These are phyloP conservation scores for Dioszegia hungarica DNA, from an alignment of 768 basidiomycete genomes.

Conservation along the genomic window DNA sequence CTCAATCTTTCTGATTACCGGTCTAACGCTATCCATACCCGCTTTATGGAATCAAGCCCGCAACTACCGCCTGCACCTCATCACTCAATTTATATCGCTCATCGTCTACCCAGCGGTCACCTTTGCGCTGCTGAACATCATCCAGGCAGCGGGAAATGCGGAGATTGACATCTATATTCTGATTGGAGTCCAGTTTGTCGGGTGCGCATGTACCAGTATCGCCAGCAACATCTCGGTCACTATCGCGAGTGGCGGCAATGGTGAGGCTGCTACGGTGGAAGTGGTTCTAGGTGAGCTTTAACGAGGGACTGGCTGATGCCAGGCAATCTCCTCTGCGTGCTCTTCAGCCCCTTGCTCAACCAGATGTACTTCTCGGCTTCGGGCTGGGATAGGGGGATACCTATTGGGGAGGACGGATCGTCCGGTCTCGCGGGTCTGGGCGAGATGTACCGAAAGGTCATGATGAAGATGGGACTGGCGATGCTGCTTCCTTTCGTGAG, in stretches of 20 bases:
- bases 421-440: conserved; percentile 26
- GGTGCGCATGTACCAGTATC: conserved; percentile 38
- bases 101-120: conserved; percentile 36
- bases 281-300: conserved; percentile 29
- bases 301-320: background rate
- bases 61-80: conserved; percentile 33
- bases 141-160: conserved; percentile 19
- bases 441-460: conserved; percentile 36
- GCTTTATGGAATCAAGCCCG: conserved; percentile 31
- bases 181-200: conserved; percentile 38
- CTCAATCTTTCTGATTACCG: conserved; percentile 41
- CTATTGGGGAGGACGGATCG: conserved; percentile 23
- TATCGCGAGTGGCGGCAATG: conserved; percentile 31
- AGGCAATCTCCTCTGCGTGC: conserved; percentile 33
- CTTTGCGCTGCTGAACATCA: conserved; percentile 34
- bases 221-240: conserved; percentile 44
- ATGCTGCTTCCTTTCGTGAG: conserved; percentile 38
- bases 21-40: conserved; percentile 30
- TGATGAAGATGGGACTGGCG: conserved; percentile 31
- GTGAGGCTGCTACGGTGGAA: conserved; percentile 36
- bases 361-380: conserved; percentile 26
- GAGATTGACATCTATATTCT: conserved; percentile 30
- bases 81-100: conserved; percentile 39
- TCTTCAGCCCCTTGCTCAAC: conserved; percentile 36
- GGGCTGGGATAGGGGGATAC: conserved; percentile 30